Base-by-base conservation (phyloP, 805 yeast species). In the Candida silvicultrix region DNA sequence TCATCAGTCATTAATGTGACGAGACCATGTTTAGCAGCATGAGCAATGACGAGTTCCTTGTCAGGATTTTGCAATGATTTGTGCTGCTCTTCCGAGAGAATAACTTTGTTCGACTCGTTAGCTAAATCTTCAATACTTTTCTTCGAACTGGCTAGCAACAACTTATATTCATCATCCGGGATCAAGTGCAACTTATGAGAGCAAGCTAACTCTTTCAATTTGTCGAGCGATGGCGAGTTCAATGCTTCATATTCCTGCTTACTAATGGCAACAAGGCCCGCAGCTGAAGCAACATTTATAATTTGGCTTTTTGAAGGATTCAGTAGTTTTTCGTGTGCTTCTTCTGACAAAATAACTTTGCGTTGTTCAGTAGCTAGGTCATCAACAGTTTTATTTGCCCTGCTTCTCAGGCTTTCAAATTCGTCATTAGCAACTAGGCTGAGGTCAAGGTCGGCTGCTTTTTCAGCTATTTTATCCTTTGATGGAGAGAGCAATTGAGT, bases 91-190 rank as follows among this genome's bases (percentile, higher is more conserved):
- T 32, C 15, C 16, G 41, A 9, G n/a, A 51, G 18, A 14, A 48
- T 41, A 5, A 44, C 43, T 29, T 40, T 36, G 14, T 38, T 42
- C 5, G 25, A 20, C 12, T 42, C 51, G 10, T 46, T 35, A 14
- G 57, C 56, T 16, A 53, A 47, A 2, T 42, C 52, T 7, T 49
- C 43, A 15, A 58, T 23, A 18, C 38, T 51, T 15, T 46, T 50
- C 8, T 43, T 14, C 3, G 50, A 40, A n/a, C 31, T 45, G 2
- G 15, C 15, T 5, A 21, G 12, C 6, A 49, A 6, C 9, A 40
- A 40, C 29, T 31, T 22, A 9, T 32, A 42, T n/a, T 40, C 32
- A 9, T 43, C 32, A 11, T 47, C 47, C 22, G 54, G 40, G 34
- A 47, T 40, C 11, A 51, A 12, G 10, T 25, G 31, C 25, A 42